Evolutionary conservation across 306 rosid species (phyloP), one percentile per base, ranked within the genome.

Genomic region (Medicago lupulina): DNA sequence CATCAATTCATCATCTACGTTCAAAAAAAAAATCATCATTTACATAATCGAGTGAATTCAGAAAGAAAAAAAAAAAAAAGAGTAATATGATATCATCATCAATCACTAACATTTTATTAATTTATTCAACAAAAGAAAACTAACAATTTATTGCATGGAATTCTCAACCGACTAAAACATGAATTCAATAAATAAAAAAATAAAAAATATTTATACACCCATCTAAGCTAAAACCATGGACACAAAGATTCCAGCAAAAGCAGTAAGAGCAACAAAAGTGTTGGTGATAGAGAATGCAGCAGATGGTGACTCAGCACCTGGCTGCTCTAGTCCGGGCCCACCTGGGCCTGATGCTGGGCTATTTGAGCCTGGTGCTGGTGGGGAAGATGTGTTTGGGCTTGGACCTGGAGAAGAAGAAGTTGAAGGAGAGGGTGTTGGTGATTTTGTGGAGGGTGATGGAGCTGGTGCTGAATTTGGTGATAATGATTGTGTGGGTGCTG

Each of bases 161-260:
- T 19, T 57, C 14, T 15, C 2, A 57, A 21, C 34, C 36, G 1
- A 10, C 36, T 19, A 21, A 36, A 17, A 9, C 60, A 61, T 49
- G 70, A 59, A 46, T 14, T 38, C 57, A 9, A 43, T 16, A 38
- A 47, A 21, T 13, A 81, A 77, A 70, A 73, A 79, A 74, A 54
- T 81, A 79, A 85, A 86, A 9, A 9, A 3, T 17, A 17, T 1
- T 9, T 10, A 53, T 7, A 65, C 4, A 28, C 31, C 34, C 38
- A 18, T 31, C 80, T 87, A 93, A 50, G 90, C 97, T 79, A 94
- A 87, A 74, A 86, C 77, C 63, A 86, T 77, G 23, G 87, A 89
- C 10, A 90, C 59, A 62, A 94, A 53, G 71, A 86, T 77, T 67
- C 93, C 98, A 6, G 85, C 93, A 1, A 94, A 73, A 28, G 96